Percentiles rank a stretch among this genome's conserved stretches.
Conservation (phyloP, 1,139 yeast genomes). For the Geotrichum reessii region DNA sequence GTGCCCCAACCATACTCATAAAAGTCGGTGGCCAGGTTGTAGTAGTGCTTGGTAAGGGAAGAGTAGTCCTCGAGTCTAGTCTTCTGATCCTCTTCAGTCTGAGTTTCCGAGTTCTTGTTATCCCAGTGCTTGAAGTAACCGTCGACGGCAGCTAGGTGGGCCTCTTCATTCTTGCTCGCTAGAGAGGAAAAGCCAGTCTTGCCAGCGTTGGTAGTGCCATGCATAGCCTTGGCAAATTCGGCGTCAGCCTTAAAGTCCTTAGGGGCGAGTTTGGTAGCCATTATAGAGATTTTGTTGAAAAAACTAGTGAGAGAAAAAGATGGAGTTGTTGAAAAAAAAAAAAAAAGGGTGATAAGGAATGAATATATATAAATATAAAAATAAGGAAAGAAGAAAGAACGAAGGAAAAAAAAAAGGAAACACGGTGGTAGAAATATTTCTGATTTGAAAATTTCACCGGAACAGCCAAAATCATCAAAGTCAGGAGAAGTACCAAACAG, state of each 20-base stretch:
- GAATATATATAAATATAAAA: too few relatives aligned
- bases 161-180: conserved; percentile 66
- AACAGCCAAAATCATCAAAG: neutral
- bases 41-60: conserved; percentile 87
- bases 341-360: neutral
- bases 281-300: conserved; percentile 17
- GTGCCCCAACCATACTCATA: conserved; percentile 99
- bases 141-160: conserved; percentile 75
- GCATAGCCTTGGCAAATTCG: conserved; percentile 77
- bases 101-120: conserved; percentile 45
- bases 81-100: conserved; percentile 60
- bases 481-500: neutral
- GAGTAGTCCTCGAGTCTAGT: conserved; percentile 81
- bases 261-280: conserved; percentile 36
- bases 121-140: conserved; percentile 98
- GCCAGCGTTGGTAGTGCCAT: conserved; percentile 60
- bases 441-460: neutral
- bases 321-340: neutral
- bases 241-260: conserved; percentile 38
- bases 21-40: conserved; percentile 91
- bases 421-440: neutral
- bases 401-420: neutral
- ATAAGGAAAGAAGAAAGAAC: neutral
- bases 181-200: conserved; percentile 72
- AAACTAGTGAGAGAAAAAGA: neutral